Percentiles rank a stretch among this genome's conserved stretches.
These are phyloP conservation scores for Alliaria petiolata DNA, from an alignment of 345 rosid genomes.

Conservation along the genomic window DNA sequence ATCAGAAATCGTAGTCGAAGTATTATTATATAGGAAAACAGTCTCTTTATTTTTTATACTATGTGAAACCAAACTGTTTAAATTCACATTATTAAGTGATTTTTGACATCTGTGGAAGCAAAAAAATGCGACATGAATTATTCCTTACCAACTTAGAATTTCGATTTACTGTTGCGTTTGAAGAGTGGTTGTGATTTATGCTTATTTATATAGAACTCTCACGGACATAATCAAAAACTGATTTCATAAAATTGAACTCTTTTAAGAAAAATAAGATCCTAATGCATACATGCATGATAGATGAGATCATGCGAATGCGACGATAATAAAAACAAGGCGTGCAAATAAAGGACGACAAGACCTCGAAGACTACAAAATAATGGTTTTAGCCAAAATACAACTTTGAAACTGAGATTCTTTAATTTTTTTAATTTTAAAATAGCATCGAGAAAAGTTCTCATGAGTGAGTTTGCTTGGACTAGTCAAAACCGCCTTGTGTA, in stretches of 20 bases:
- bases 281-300: neutral
- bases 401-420: conserved; percentile 31
- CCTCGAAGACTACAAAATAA: conserved; percentile 43
- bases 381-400: conserved; percentile 34
- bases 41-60: neutral
- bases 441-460: conserved; percentile 23
- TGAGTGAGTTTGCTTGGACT: conserved; percentile 32
- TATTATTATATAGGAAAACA: neutral
- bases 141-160: neutral
- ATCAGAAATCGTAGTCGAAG: neutral
- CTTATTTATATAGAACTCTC: neutral
- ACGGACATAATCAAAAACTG: neutral
- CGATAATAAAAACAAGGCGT: conserved; percentile 31
- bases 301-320: neutral
- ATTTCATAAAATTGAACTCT: neutral
- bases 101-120: no score
- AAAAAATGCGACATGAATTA: no score
- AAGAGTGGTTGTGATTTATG: neutral
- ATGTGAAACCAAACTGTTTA: neutral
- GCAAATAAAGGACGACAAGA: conserved; percentile 30
- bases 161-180: neutral
- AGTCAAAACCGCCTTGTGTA: conserved; percentile 20
- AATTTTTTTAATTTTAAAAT: neutral
- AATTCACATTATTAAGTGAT: neutral
- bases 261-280: neutral